Conservation (phyloP, 2,329 filamentous ascomycete genomes). For the Ophiostoma tasmaniense region DNA sequence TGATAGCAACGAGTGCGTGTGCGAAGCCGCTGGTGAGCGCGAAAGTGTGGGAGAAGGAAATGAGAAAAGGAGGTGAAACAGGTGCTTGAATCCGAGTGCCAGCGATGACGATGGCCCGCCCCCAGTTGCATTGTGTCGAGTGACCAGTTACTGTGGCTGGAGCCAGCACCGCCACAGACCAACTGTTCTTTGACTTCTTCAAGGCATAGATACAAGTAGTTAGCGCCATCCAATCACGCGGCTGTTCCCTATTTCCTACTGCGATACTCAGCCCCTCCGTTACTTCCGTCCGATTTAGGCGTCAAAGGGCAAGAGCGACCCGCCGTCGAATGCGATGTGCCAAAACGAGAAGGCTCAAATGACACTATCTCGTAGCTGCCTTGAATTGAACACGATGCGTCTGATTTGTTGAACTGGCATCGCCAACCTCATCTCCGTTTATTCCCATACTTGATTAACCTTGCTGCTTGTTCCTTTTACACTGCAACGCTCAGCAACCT, state of each 20-base stretch:
- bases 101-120: slow-evolving; percentile 2
- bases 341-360: neutral
- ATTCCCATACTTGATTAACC: neutral
- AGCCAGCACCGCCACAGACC: neutral
- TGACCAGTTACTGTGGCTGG: neutral
- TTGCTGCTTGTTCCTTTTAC: neutral
- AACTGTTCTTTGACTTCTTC: neutral
- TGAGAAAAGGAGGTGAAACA: slow-evolving; percentile 1
- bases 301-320: neutral
- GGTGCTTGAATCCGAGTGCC: neutral
- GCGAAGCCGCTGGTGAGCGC: neutral
- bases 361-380: neutral
- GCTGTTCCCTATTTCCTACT: neutral
- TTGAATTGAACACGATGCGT: neutral
- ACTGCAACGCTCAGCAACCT: neutral
- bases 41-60: neutral
- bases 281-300: slow-evolving; percentile 10
- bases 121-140: neutral
- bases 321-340: neutral
- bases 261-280: slow-evolving; percentile 16
- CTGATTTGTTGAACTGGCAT: neutral
- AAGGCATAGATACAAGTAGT: neutral
- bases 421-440: neutral
- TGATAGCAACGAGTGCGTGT: neutral
- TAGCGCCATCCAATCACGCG: neutral